A percentile compares a stretch with the other conserved stretches of the same genome.
These are phyloP conservation scores for Teratosphaeria nubilosa DNA, from an alignment of 2,329 filamentous ascomycete species.

Conservation along the genomic window DNA sequence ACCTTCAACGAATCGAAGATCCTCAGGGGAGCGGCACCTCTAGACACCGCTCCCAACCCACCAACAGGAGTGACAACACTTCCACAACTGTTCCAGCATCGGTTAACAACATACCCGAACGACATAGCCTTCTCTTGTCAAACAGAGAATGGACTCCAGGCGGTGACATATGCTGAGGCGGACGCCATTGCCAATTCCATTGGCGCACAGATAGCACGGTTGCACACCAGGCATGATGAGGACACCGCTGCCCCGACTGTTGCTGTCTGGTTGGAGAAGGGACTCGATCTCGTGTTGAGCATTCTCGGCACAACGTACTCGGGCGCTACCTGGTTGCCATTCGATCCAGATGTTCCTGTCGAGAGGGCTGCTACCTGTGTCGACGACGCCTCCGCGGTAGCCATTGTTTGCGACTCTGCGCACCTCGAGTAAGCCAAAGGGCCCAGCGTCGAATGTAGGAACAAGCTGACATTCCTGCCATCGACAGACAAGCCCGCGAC, in stretches of 20 bases:
- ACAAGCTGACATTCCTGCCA: neutral
- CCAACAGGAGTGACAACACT: neutral
- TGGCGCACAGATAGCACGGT: neutral
- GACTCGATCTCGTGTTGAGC: neutral
- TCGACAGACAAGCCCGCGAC: neutral
- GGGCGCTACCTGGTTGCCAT: neutral
- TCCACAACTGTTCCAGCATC: neutral
- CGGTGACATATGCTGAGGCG: neutral
- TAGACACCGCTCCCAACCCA: neutral
- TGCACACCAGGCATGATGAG: neutral
- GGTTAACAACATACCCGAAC: neutral
- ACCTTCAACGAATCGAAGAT: neutral
- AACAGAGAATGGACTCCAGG: neutral
- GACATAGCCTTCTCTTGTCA: neutral
- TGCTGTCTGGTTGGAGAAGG: neutral
- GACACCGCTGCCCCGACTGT: neutral
- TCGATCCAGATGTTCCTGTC: neutral
- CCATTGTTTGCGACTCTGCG: neutral
- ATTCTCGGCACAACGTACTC: neutral
- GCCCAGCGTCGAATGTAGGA: neutral
- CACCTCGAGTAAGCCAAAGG: neutral
- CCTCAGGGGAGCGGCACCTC: neutral
- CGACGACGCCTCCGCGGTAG: neutral
- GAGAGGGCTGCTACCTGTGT: neutral
- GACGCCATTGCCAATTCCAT: neutral